Evolutionary conservation across 106 monocot genomes (phyloP).

Genomic region (Apostasia shenzhenica): DNA sequence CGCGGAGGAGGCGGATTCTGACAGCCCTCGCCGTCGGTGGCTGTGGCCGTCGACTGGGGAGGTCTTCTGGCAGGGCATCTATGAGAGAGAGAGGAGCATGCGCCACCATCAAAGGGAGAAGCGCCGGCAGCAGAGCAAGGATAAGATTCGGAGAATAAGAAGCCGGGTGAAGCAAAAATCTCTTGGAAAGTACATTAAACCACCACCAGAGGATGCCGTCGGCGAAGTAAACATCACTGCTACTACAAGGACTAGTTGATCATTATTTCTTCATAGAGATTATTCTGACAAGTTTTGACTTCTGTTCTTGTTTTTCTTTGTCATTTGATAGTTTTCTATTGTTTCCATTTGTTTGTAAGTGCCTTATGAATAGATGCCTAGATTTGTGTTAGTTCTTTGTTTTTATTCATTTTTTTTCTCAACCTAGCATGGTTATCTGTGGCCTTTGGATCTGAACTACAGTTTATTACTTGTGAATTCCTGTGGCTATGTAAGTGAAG

Average conservation of each 20-base stretch:
- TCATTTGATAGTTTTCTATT: neutral
- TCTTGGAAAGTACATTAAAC: slow-evolving; percentile 83
- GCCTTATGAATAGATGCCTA: no score
- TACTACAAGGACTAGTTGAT: slow-evolving; percentile 10
- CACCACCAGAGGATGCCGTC: slow-evolving; percentile 32
- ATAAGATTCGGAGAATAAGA: slow-evolving; percentile 82
- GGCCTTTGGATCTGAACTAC: no score
- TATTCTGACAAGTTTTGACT: neutral
- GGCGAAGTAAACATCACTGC: slow-evolving; percentile 36
- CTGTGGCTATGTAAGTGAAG: no score
- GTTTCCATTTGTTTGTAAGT: neutral
- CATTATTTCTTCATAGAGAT: neutral
- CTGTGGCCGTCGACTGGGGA: slow-evolving; percentile 92
- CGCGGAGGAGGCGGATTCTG: slow-evolving; percentile 74
- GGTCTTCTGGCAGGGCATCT: slow-evolving; percentile 86
- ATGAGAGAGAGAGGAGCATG: slow-evolving; percentile 67
- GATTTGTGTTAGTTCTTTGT: no score
- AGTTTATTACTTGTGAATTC: no score
- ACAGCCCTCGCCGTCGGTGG: slow-evolving; percentile 41
- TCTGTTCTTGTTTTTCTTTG: neutral
- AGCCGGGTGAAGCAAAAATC: slow-evolving; percentile 73
- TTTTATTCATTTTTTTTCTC: no score
- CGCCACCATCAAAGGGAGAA: slow-evolving; percentile 58
- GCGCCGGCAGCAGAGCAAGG: slow-evolving; percentile 57
- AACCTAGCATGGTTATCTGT: no score